Base-by-base conservation (phyloP, 1,284 basidiomycete genomes). In the Leccinum pseudoinsigne region DNA sequence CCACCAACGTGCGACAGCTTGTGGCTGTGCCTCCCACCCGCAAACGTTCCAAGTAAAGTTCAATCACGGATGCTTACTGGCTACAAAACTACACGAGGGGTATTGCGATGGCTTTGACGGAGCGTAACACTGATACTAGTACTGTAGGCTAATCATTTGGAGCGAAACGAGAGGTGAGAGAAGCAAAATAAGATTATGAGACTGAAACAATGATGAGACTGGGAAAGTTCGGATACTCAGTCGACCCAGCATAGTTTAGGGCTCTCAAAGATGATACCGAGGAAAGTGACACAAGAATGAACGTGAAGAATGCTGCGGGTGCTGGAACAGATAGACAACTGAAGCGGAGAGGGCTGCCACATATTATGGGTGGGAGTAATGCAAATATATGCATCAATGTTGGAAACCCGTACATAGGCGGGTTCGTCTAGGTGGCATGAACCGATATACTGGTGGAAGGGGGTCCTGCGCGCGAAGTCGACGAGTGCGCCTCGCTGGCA, bases 1-100 rank as follows among this genome's bases (percentile, higher is more conserved):
- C 36, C 56, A 47, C 36, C 57, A 50, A 26, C 53, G 70, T 64
- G 65, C 31, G 58, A 71, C 11, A 31, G 2, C 12, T 21, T 26
- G 55, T 71, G 72, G 73, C 73, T 66, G 60, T 74, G 58, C 55
- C 4, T 4, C 55, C 5, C 31, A 28, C 45, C 26, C 50, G 18
- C 61, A 38, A 31, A 23, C 12, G 10, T 58, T 28, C 12, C 11
- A 36, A 28, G 58, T 55, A 40, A 38, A 57, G 40, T 53, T 54
- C 10, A 57, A 55, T 58, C 64, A 66, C 59, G 58, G 62, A 55
- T 31, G 60, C 60, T 63, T 28, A 47, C 66, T 65, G 59, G 74
- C 73, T 76, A 77, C 76, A 77, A 73, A 72, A 78, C 72, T 76
- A 76, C 76, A 76, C 53, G 63, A 36, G 61, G 71, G 73, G 74